Conservation (phyloP, 192 early-diverging fungal species). For the Gigaspora rosea region DNA sequence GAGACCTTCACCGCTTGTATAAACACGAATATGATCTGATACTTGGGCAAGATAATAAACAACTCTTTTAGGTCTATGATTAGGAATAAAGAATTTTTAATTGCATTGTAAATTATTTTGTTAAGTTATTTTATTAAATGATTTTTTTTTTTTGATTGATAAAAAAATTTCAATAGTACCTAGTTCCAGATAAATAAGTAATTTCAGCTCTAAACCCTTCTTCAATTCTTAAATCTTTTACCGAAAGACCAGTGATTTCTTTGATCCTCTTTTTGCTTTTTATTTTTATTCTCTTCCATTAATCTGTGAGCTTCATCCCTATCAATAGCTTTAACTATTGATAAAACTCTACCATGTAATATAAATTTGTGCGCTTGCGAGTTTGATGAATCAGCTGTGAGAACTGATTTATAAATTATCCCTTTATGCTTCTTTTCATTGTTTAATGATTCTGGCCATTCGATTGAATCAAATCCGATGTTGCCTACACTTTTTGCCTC, state of each 20-base stretch:
- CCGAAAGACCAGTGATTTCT: constrained; percentile 74
- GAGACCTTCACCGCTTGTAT: constrained; percentile 67
- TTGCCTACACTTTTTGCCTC: constrained; percentile 66
- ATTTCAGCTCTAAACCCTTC: constrained; percentile 75
- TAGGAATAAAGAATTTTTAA: neutral
- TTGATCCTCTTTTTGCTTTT: constrained; percentile 72
- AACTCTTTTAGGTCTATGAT: constrained; percentile 71
- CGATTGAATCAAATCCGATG: constrained; percentile 36
- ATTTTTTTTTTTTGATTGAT: neutral
- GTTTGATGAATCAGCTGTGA: constrained; percentile 63
- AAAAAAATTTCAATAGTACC: constrained; percentile 38
- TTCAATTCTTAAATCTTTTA: constrained; percentile 70
- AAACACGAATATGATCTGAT: constrained; percentile 57
- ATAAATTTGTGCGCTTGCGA: constrained; percentile 58
- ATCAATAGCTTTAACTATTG: constrained; percentile 78
- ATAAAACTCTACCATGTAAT: constrained; percentile 81
- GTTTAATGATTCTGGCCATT: constrained; percentile 1
- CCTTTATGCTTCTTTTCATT: constrained; percentile 61
- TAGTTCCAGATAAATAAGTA: constrained; percentile 78
- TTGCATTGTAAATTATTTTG: too few relatives aligned
- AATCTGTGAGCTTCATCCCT: constrained; percentile 33
- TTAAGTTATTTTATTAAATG: too few relatives aligned
- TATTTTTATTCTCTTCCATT: constrained; percentile 57
- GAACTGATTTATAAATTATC: constrained; percentile 54
- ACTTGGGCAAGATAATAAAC: constrained; percentile 79